Percentiles rank a stretch among this genome's conserved stretches.
Evolutionary conservation across 2,329 filamentous ascomycete genomes (phyloP).

Genomic region (Ceratocystis cubensis): DNA sequence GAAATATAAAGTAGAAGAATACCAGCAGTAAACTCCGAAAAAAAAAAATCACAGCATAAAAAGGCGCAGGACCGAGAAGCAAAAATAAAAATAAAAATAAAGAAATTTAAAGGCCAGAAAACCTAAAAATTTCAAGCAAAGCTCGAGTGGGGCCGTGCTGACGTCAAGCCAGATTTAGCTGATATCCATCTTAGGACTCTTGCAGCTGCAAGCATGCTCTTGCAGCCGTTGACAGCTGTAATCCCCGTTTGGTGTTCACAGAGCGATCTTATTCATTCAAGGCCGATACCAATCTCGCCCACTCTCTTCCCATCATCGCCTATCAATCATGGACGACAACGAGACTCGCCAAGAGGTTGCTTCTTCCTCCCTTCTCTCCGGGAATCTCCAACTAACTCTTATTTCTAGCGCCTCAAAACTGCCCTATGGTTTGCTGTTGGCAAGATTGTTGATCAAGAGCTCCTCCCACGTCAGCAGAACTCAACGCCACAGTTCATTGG

Average conservation of each 20-base stretch:
- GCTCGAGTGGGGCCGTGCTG: not conserved
- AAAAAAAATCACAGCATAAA: not conserved
- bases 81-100: slow-evolving; percentile 2
- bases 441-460: slow-evolving; percentile 80
- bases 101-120: slow-evolving; percentile 9
- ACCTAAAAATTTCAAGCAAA: not conserved
- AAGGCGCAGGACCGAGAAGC: not conserved
- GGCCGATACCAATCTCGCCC: not conserved
- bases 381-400: not conserved
- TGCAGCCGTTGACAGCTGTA: not conserved
- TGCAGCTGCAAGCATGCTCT: not conserved
- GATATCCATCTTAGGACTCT: not conserved
- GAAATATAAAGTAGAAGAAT: not conserved
- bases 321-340: slow-evolving; percentile 17
- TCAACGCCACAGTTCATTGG: slow-evolving; percentile 87
- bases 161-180: not conserved
- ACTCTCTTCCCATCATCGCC: not conserved
- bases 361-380: too few relatives aligned
- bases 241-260: not conserved
- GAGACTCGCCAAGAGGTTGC: slow-evolving; percentile 19
- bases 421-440: slow-evolving; percentile 75
- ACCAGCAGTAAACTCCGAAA: not conserved
- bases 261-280: not conserved
- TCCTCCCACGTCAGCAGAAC: slow-evolving; percentile 50
- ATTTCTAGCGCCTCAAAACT: slow-evolving; percentile 59